Conservation (phyloP, 2,329 filamentous ascomycete genomes). For the Xylaria sp. region DNA sequence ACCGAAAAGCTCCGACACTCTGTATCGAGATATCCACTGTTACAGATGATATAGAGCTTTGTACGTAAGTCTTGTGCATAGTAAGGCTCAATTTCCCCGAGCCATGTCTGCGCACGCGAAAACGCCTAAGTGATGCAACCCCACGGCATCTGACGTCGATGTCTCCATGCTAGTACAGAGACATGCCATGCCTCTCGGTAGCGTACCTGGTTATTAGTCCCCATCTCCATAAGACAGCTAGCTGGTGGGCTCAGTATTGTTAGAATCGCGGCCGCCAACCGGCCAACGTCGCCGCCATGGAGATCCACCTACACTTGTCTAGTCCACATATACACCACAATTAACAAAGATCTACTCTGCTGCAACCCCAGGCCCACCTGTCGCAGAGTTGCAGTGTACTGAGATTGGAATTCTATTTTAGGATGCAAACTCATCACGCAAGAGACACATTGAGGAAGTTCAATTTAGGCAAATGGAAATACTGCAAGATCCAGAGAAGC, state of each 20-base stretch:
- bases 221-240: conserved; percentile 1
- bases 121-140: conserved; percentile 31
- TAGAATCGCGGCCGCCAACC: conserved; percentile 16
- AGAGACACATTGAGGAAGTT: background rate
- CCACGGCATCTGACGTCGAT: conserved; percentile 28
- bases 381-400: conserved; percentile 10
- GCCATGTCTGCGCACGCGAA: conserved; percentile 16
- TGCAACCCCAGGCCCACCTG: conserved; percentile 34
- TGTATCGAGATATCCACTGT: background rate
- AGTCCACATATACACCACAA: conserved; percentile 12
- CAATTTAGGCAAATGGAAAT: conserved; percentile 2
- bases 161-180: background rate
- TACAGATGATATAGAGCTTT: conserved; percentile 1
- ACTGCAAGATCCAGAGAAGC: background rate
- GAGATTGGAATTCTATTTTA: conserved; percentile 36
- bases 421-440: conserved; percentile 27
- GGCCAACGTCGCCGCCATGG: conserved; percentile 1
- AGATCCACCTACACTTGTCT: conserved; percentile 7
- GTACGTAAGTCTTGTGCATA: background rate
- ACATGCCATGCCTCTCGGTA: background rate
- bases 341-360: conserved; percentile 12
- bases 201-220: background rate
- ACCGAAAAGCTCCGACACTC: background rate
- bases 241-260: conserved; percentile 4
- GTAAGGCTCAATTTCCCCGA: conserved; percentile 27